Percentiles rank a stretch among this genome's conserved stretches.
Conservation (phyloP, 2,329 filamentous ascomycete genomes). For the Xylariaceae sp. region DNA sequence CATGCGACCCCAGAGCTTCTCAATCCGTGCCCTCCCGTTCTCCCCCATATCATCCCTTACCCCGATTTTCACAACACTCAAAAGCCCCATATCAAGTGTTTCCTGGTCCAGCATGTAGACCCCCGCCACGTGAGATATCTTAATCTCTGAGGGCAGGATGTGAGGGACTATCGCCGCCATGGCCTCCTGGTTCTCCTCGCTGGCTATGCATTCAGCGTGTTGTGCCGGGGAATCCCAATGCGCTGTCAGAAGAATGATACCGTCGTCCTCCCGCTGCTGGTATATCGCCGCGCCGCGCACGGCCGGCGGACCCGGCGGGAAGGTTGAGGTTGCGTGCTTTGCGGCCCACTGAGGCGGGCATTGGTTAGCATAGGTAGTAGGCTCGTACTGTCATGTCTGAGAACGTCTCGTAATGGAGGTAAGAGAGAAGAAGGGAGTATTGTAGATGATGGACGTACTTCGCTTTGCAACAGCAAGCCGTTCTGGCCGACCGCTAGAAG, state of each 20-base stretch:
- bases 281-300: slow-evolving; percentile 21
- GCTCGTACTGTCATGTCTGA: too few species aligned
- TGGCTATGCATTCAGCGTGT: slow-evolving; percentile 18
- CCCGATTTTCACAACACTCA: slow-evolving; percentile 16
- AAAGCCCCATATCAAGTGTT: slow-evolving; percentile 5
- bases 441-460: slow-evolving; percentile 7
- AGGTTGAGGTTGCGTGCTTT: slow-evolving; percentile 6
- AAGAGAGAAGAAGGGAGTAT: neutral
- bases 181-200: slow-evolving; percentile 11
- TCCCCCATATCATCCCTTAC: slow-evolving; percentile 1
- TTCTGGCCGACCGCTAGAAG: slow-evolving; percentile 4
- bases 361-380: neutral
- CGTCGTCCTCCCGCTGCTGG: slow-evolving; percentile 16
- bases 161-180: slow-evolving; percentile 5
- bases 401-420: neutral
- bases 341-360: slow-evolving; percentile 9
- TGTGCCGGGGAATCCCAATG: slow-evolving; percentile 23
- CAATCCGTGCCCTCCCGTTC: slow-evolving; percentile 8
- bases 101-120: slow-evolving; percentile 8
- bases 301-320: slow-evolving; percentile 9
- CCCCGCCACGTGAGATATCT: slow-evolving; percentile 14
- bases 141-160: neutral
- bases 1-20: slow-evolving; percentile 9
- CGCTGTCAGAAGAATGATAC: slow-evolving; percentile 18
- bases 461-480: slow-evolving; percentile 16